Conservation (phyloP, 768 basidiomycete species). For the Rhizopogon vesiculosus region DNA sequence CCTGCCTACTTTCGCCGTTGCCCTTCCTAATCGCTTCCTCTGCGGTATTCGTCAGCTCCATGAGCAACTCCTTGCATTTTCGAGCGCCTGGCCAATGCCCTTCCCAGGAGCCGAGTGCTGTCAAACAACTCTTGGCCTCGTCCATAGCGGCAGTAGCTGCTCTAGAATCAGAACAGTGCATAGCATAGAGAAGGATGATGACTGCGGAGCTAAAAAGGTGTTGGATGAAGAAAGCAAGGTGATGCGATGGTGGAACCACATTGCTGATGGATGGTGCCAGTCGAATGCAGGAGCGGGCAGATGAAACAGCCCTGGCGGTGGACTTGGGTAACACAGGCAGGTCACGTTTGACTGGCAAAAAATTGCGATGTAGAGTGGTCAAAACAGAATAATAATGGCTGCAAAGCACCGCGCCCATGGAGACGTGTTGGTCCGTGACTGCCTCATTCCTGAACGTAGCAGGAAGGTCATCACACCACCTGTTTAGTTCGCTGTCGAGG, state of each 20-base stretch:
- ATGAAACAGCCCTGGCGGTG: conserved; percentile 74
- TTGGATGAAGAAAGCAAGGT: conserved; percentile 86
- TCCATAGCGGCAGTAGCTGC: conserved; percentile 74
- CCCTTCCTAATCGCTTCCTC: conserved; percentile 54
- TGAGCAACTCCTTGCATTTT: conserved; percentile 79
- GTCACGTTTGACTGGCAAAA: conserved; percentile 75
- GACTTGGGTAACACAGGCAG: conserved; percentile 67
- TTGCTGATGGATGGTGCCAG: conserved; percentile 83
- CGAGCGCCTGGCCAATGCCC: conserved; percentile 84
- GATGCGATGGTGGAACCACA: conserved; percentile 80
- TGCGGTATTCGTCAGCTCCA: conserved; percentile 65
- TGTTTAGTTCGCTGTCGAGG: conserved; percentile 69
- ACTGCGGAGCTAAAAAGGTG: conserved; percentile 87
- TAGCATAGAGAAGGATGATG: conserved; percentile 79
- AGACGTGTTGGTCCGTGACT: conserved; percentile 73
- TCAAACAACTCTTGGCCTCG: conserved; percentile 70
- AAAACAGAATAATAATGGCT: conserved; percentile 87
- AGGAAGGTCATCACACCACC: conserved; percentile 83
- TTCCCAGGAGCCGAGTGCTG: conserved; percentile 75
- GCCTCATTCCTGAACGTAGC: conserved; percentile 69
- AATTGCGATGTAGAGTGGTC: conserved; percentile 85
- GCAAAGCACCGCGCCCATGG: conserved; percentile 82
- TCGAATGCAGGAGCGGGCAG: conserved; percentile 80
- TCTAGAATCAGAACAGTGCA: conserved; percentile 70
- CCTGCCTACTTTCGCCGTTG: conserved; percentile 13